Percentiles rank a stretch among this genome's conserved stretches.
Conservation (phyloP, 805 yeast genomes). For the Lipomyces chichibuensis region DNA sequence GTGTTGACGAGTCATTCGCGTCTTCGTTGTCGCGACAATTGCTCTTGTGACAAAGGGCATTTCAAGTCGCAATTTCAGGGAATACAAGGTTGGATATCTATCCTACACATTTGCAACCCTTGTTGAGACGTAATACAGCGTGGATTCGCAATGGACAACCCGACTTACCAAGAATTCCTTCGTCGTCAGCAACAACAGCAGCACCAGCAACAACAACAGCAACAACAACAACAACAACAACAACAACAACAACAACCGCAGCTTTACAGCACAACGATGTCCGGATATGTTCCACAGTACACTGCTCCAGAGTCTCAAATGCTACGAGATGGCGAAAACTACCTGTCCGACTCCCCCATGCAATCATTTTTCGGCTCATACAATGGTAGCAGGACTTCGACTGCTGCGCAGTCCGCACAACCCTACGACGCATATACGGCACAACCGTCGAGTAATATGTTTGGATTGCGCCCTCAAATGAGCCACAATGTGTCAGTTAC, state of each 20-base stretch:
- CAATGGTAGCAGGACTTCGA: neutral
- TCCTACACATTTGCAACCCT: neutral
- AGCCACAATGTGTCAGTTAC: neutral
- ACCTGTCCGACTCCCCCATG: constrained; percentile 4
- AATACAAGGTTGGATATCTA: neutral
- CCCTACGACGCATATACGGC: constrained; percentile 13
- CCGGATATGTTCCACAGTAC: neutral
- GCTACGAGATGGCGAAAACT: neutral
- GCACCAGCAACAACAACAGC: neutral
- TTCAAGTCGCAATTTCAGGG: neutral
- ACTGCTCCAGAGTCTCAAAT: neutral
- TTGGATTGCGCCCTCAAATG: constrained; percentile 11
- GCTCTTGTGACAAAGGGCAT: neutral
- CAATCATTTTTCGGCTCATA: constrained; percentile 7
- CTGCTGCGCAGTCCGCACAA: neutral
- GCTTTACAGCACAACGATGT: neutral
- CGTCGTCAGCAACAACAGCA: constrained; percentile 8
- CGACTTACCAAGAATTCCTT: neutral
- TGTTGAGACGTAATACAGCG: neutral
- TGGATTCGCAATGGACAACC: neutral
- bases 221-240: constrained; percentile 2
- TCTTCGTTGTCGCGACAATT: neutral
- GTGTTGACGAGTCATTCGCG: neutral
- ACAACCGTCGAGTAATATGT: constrained; percentile 5
- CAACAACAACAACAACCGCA: neutral